phyloP scores from a whole-genome alignment of 768 basidiomycete species.

The Amanita pallidorosea region DNA sequence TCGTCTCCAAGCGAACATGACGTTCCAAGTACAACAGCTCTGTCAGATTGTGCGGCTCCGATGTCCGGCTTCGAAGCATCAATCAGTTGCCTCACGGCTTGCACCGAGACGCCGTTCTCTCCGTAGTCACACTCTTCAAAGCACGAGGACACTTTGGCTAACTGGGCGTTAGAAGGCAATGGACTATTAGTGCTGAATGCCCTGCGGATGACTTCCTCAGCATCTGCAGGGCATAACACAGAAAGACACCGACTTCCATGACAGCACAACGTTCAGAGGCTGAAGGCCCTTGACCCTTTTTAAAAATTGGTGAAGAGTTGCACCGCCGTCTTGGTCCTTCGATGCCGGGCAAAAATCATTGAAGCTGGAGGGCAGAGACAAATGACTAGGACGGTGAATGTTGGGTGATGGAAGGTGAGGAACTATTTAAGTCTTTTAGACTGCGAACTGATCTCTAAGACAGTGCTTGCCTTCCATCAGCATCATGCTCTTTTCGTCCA shows the following conservation, averaged over 20 bases:
- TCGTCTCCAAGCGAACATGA: background rate
- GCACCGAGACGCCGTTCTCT: background rate
- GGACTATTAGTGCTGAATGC: slow-evolving; percentile 37
- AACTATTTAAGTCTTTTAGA: background rate
- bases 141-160: slow-evolving; percentile 17
- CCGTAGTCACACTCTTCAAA: slow-evolving; percentile 7
- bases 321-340: background rate
- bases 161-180: slow-evolving; percentile 21
- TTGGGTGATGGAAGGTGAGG: slow-evolving; percentile 2
- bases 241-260: slow-evolving; percentile 49
- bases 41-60: background rate
- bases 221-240: background rate
- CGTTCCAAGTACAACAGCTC: background rate
- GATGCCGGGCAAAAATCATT: background rate
- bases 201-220: slow-evolving; percentile 17
- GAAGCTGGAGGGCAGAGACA: background rate
- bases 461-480: slow-evolving; percentile 4
- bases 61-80: background rate
- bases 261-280: slow-evolving; percentile 47
- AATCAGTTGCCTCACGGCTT: background rate
- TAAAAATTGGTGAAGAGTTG: slow-evolving; percentile 21
- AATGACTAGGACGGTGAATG: background rate
- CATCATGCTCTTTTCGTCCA: slow-evolving; percentile 2
- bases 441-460: background rate
- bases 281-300: slow-evolving; percentile 49